Conservation (phyloP, 1,139 yeast species). For the Saccharomyces pastorianus region DNA sequence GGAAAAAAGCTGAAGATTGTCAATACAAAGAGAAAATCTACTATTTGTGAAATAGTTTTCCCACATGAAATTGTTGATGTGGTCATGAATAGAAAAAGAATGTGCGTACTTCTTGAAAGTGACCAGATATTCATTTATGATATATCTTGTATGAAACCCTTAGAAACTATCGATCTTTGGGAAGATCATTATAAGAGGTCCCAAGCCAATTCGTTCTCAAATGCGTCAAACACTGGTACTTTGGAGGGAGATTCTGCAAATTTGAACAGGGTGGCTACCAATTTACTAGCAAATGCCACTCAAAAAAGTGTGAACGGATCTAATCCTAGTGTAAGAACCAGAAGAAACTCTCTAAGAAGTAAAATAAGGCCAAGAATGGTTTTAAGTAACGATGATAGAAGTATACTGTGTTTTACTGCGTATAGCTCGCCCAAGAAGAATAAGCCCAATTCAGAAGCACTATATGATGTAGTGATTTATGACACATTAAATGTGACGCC, state of each 20-base stretch:
- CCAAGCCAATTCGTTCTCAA: neutral
- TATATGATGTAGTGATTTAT: conserved; percentile 37
- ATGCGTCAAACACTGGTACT: conserved; percentile 2
- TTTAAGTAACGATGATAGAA: conserved; percentile 27
- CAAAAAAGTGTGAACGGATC: neutral
- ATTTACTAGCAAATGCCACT: neutral
- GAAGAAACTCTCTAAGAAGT: conserved; percentile 11
- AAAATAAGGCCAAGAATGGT: conserved; percentile 18
- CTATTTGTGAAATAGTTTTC: conserved; percentile 49
- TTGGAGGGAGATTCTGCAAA: neutral
- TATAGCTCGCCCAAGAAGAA: conserved; percentile 16
- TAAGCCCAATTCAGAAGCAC: conserved; percentile 14
- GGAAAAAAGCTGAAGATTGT: conserved; percentile 49
- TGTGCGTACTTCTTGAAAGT: conserved; percentile 49
- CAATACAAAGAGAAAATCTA: conserved; percentile 47
- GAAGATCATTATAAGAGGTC: conserved; percentile 16
- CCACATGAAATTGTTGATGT: conserved; percentile 55
- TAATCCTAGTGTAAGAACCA: neutral
- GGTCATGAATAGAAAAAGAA: conserved; percentile 56
- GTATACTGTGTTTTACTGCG: conserved; percentile 27
- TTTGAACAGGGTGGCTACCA: conserved; percentile 1
- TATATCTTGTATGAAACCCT: conserved; percentile 58
- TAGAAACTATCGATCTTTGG: conserved; percentile 48
- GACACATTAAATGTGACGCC: conserved; percentile 54
- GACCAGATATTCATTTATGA: conserved; percentile 68